Conservation (phyloP, 2,329 filamentous ascomycete species). For the Alternaria conjuncta region DNA sequence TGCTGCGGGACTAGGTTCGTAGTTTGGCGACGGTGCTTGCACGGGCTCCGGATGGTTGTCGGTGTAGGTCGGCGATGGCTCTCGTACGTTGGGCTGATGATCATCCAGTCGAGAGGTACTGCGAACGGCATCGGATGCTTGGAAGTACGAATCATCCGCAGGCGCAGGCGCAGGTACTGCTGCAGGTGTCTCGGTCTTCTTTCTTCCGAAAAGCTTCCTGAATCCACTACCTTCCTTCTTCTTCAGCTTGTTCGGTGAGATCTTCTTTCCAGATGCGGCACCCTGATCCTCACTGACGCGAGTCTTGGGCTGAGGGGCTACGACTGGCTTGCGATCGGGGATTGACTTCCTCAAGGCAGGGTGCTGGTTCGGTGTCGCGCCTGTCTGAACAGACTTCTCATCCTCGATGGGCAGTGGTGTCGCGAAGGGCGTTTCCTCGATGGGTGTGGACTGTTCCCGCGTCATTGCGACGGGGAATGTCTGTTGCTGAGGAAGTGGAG, state of each 20-base stretch:
- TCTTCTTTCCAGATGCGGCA: slow-evolving; percentile 33
- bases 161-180: slow-evolving; percentile 21
- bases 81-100: slow-evolving; percentile 28
- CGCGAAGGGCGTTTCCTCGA: slow-evolving; percentile 7
- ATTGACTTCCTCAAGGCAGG: slow-evolving; percentile 50
- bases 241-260: slow-evolving; percentile 45
- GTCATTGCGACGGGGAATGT: slow-evolving; percentile 12
- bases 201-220: slow-evolving; percentile 50
- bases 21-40: slow-evolving; percentile 26
- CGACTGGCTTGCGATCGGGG: slow-evolving; percentile 30
- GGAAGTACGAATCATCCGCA: slow-evolving; percentile 26
- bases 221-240: slow-evolving; percentile 48
- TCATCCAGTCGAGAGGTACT: slow-evolving; percentile 35
- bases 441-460: neutral
- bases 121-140: slow-evolving; percentile 27
- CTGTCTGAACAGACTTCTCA: slow-evolving; percentile 34
- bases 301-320: slow-evolving; percentile 15
- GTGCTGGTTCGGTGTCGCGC: slow-evolving; percentile 45
- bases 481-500: slow-evolving; percentile 44
- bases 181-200: slow-evolving; percentile 37
- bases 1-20: slow-evolving; percentile 34
- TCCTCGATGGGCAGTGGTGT: slow-evolving; percentile 26
- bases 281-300: slow-evolving; percentile 30
- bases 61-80: slow-evolving; percentile 33
- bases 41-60: slow-evolving; percentile 29